Evolutionary conservation across 352 stramenopile species (phyloP).

Genomic region (Phytophthora sojae): DNA sequence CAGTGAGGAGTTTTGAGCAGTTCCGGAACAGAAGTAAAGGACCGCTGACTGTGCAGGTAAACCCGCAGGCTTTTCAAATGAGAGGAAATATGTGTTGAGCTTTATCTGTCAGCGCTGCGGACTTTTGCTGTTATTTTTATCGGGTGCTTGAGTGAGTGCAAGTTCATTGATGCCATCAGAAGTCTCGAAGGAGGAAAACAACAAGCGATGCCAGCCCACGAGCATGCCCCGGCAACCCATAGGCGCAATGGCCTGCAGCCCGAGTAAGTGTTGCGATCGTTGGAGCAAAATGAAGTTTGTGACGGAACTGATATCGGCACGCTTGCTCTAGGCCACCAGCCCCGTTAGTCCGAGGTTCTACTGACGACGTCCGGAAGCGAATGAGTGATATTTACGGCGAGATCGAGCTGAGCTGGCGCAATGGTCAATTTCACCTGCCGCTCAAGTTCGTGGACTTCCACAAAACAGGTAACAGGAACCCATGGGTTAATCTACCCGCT

Average conservation of each 20-base stretch:
- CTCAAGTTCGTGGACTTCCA: slow-evolving; percentile 79
- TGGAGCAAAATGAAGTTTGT: not conserved
- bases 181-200: not conserved
- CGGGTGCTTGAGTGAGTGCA: not conserved
- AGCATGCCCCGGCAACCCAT: not conserved
- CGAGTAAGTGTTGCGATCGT: slow-evolving; percentile 17
- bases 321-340: slow-evolving; percentile 17
- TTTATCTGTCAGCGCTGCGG: slow-evolving; percentile 11
- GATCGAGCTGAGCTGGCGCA: slow-evolving; percentile 60
- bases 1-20: slow-evolving; percentile 9
- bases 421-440: slow-evolving; percentile 61
- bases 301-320: not conserved
- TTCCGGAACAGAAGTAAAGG: not conserved
- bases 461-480: slow-evolving; percentile 42
- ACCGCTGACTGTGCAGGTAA: not conserved
- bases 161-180: slow-evolving; percentile 11
- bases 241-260: slow-evolving; percentile 11
- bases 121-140: slow-evolving; percentile 34
- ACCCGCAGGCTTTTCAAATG: slow-evolving; percentile 13
- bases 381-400: slow-evolving; percentile 73
- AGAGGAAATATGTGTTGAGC: slow-evolving; percentile 37
- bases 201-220: slow-evolving; percentile 14
- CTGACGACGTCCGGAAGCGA: slow-evolving; percentile 52
- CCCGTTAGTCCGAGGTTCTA: slow-evolving; percentile 27
- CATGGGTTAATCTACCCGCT: too few relatives aligned